Evolutionary conservation across 176 grass and related monocot species (phyloP).

Genomic region (Tillandsia leiboldiana): DNA sequence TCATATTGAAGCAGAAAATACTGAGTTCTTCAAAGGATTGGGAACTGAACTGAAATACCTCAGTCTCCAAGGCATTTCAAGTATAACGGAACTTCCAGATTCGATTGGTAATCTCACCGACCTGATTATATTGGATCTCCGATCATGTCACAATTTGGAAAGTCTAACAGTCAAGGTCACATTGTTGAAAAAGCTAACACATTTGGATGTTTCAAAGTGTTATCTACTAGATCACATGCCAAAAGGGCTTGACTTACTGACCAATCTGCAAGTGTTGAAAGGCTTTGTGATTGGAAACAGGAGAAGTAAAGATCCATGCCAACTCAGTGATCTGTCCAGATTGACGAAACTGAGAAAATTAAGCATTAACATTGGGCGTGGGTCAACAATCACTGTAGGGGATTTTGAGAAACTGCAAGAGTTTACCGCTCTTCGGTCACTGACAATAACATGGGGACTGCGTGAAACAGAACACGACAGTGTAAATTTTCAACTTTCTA

Average conservation of each 20-base stretch:
- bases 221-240: constrained; percentile 64
- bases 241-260: constrained; percentile 29
- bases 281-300: constrained; percentile 54
- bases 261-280: constrained; percentile 56
- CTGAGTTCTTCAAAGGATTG: constrained; percentile 34
- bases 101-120: constrained; percentile 36
- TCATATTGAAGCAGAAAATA: constrained; percentile 47
- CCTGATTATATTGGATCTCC: constrained; percentile 56
- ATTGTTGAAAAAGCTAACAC: constrained; percentile 35
- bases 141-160: constrained; percentile 82
- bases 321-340: constrained; percentile 31
- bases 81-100: constrained; percentile 31
- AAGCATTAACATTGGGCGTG: constrained; percentile 53
- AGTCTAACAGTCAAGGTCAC: constrained; percentile 28
- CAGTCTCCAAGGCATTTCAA: constrained; percentile 39
- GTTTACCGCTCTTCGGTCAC: constrained; percentile 19
- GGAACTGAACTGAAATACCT: constrained; percentile 48
- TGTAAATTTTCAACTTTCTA: constrained; percentile 4
- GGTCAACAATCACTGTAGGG: constrained; percentile 15
- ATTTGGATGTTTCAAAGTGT: constrained; percentile 72
- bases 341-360: constrained; percentile 55
- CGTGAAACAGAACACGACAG: neutral
- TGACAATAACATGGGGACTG: constrained; percentile 63
- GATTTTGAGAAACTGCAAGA: constrained; percentile 34
- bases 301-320: constrained; percentile 27